Evolutionary conservation across 163 green algal species (phyloP), one percentile per base, ranked within the genome.

Genomic region (Scenedesmus sp.): DNA sequence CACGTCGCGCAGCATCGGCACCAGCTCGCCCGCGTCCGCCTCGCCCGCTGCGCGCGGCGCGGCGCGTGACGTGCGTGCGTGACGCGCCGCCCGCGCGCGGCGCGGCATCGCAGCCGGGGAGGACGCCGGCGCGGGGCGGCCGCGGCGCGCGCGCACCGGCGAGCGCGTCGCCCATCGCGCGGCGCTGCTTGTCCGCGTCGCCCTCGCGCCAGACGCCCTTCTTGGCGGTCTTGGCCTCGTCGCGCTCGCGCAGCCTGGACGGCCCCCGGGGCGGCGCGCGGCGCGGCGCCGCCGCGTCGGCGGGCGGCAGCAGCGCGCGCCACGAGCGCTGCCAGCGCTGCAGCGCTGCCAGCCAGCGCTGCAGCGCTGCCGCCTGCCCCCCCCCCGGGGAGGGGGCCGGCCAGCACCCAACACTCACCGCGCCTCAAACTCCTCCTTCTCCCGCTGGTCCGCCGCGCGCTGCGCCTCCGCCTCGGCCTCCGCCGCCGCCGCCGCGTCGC

Each of bases 1-100:
- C 26, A 97, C 77, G 39, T 98, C 94, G 2, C 96, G 86, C 69
- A 96, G 79, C 54, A 88, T 84, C 4, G 88, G 89, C n/a, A 96
- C 67, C 26, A 95, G 82, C 60, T 77, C 56, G 15, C 80, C 65
- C 4, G 71, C 73, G 56, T 92, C 75, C 24, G 89, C 83, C 76
- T 91, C 83, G 11, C 73, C 84, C 15, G 28, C 33, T 75, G 69
- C 28, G 75, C 17, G 6, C 26, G 31, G n/a, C n/a, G n/a, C n/a
- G n/a, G n/a, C n/a, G n/a, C n/a, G n/a, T n/a, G n/a, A n/a, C n/a
- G n/a, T n/a, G n/a, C n/a, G n/a, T n/a, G n/a, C n/a, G n/a, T n/a
- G n/a, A n/a, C n/a, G n/a, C n/a, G n/a, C n/a, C n/a, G n/a, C n/a
- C n/a, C n/a, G n/a, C n/a, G n/a, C n/a, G n/a, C n/a, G n/a, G n/a